phyloP scores from a whole-genome alignment of 2,329 filamentous ascomycete genomes.

The Helicocarpus griseus region DNA sequence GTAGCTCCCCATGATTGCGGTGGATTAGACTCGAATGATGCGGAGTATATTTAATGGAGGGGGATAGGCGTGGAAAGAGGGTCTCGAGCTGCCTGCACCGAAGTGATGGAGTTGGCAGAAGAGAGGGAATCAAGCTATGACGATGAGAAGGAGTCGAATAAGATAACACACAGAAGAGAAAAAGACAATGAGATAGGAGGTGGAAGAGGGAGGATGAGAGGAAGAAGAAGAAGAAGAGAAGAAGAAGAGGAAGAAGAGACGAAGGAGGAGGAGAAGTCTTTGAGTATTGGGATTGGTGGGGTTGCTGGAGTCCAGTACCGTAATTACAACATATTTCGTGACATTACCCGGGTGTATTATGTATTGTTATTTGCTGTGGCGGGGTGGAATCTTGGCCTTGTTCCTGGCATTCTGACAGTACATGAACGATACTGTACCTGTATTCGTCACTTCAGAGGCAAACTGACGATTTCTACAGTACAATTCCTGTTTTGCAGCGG shows the following conservation, averaged over 20 bases:
- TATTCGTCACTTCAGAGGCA: no score
- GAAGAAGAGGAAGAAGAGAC: slow-evolving; percentile 13
- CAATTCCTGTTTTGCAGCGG: no score
- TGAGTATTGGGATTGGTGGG: slow-evolving; percentile 21
- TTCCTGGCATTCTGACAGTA: no score
- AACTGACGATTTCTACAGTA: no score
- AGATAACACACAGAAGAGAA: not conserved
- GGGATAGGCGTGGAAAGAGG: no score
- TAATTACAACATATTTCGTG: no score
- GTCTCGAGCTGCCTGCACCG: not conserved
- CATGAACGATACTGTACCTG: no score
- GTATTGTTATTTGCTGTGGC: no score
- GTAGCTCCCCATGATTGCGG: slow-evolving; percentile 65
- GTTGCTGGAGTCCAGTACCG: not conserved
- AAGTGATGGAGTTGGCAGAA: not conserved
- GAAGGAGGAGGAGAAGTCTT: slow-evolving; percentile 8
- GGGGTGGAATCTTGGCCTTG: no score
- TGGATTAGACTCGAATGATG: slow-evolving; percentile 3
- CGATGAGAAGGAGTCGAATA: not conserved
- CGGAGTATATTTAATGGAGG: not conserved
- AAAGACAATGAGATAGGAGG: slow-evolving; percentile 8
- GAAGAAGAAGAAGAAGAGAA: slow-evolving; percentile 15
- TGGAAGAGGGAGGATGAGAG: slow-evolving; percentile 14
- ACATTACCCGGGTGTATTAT: no score
- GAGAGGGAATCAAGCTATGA: not conserved